Percentiles rank a stretch among this genome's conserved stretches.
These are phyloP conservation scores for Phaseolus lunatus DNA, from an alignment of 306 rosid species.

Conservation along the genomic window DNA sequence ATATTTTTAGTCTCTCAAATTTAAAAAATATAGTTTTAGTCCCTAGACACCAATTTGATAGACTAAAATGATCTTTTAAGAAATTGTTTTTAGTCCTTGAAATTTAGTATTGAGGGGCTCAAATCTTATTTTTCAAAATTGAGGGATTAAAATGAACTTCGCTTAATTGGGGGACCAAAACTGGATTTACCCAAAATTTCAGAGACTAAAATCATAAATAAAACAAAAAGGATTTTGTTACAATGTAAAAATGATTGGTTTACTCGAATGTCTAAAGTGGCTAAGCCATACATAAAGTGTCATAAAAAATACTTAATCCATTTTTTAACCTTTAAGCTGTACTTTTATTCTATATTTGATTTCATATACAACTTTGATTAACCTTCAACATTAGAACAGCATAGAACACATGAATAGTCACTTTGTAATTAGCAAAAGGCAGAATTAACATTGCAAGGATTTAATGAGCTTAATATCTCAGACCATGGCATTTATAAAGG, in stretches of 20 bases:
- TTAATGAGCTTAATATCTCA: not conserved
- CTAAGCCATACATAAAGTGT: not conserved
- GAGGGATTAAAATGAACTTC: no score
- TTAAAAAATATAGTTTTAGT: no score
- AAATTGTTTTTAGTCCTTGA: no score
- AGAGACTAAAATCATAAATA: no score
- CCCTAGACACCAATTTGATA: no score
- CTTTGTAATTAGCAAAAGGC: not conserved
- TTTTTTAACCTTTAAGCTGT: not conserved
- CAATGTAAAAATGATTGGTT: not conserved
- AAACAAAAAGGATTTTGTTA: no score
- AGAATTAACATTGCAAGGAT: not conserved
- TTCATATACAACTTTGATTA: not conserved
- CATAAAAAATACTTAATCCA: not conserved
- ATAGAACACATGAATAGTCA: not conserved
- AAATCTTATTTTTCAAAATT: no score
- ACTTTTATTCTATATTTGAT: not conserved
- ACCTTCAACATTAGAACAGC: conserved; percentile 1
- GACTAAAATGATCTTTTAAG: no score
- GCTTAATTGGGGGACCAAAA: no score
- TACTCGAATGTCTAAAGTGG: not conserved
- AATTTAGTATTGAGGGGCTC: no score
- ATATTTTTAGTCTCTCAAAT: no score
- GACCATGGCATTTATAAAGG: not conserved
- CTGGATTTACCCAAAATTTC: no score